Evolutionary conservation across 768 basidiomycete genomes (phyloP).

Genomic region (Botryobasidium botryosum): DNA sequence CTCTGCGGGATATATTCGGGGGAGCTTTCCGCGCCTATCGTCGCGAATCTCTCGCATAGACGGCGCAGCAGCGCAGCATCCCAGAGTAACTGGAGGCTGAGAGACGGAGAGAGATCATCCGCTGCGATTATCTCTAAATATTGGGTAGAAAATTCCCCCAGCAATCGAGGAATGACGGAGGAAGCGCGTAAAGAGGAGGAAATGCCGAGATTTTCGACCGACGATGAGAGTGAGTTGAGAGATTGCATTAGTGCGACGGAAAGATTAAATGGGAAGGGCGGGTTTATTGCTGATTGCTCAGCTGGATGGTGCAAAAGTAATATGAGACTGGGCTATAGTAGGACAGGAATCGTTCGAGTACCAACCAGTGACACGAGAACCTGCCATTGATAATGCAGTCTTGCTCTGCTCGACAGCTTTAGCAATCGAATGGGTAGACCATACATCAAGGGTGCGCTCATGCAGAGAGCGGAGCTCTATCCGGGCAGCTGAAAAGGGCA

Average conservation of each 20-base stretch:
- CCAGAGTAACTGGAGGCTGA: constrained; percentile 6
- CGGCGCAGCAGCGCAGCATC: constrained; percentile 24
- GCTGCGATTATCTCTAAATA: background rate
- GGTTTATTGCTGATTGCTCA: too few relatives aligned
- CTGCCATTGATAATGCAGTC: background rate
- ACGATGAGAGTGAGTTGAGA: constrained; percentile 35
- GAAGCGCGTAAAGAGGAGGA: constrained; percentile 17
- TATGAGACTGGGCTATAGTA: background rate
- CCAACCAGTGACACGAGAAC: constrained; percentile 2
- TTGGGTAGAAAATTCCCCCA: constrained; percentile 19
- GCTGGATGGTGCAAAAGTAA: constrained; percentile 12
- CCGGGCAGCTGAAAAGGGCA: constrained; percentile 30
- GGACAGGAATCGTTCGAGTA: constrained; percentile 4
- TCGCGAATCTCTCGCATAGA: constrained; percentile 16
- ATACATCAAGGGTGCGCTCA: constrained; percentile 31
- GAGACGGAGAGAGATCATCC: constrained; percentile 14
- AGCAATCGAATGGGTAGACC: constrained; percentile 30
- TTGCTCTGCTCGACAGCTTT: constrained; percentile 1
- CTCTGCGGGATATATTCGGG: constrained; percentile 9
- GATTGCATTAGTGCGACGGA: constrained; percentile 39
- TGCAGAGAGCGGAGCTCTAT: constrained; percentile 26
- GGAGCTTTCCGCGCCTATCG: constrained; percentile 14
- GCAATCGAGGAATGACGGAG: constrained; percentile 22
- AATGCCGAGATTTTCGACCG: constrained; percentile 39
- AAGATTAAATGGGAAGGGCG: constrained; percentile 24